Evolutionary conservation across 2,329 filamentous ascomycete genomes (phyloP), one percentile per base, ranked within the genome.

Genomic region (Penicillium brasilianum): DNA sequence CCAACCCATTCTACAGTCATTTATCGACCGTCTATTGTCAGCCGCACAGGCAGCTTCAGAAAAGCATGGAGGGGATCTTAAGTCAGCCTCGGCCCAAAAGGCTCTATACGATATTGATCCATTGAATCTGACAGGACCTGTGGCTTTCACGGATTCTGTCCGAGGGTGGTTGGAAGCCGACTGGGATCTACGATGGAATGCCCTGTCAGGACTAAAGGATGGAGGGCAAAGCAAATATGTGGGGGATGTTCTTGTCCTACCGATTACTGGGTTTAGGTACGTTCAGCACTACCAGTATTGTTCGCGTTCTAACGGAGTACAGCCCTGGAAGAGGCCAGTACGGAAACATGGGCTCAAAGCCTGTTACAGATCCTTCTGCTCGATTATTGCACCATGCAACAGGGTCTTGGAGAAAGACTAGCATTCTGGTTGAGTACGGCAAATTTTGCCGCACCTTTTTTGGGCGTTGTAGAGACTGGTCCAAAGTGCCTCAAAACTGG

Each of bases 311-410:
- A 34, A 50, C 16, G 13, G 14, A 39, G 7, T 37, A 9, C 7
- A 54, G 52, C n/a, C 52, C 52, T 6, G 52, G 52, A 20, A 43
- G 52, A 34, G 36, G 52, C 16, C 37, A 43, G 20, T 54, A 54
- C 30, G 52, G 52, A n/a, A 54, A 54, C 25, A 54, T 54, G 52
- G 52, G 52, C 13, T 54, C 52, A 14, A 54, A 43, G 25, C 52
- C 52, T 18, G 18, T 54, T 9, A 44, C 52, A 4, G 52, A 54
- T 44, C 22, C 13, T 32, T 54, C 52, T 34, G 52, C 52, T 43
- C 52, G 52, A 1, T 32, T 54, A 18, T 10, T 43, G 9, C 52
- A 54, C n/a, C 52, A 54, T 34, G 52, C 52, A 18, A 20, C 30
- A 6, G 52, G 52, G 25, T 54, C 52, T 16, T 54, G 52, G 52